phyloP scores from a whole-genome alignment of 139 green algal species.

The Micractinium sp. region DNA sequence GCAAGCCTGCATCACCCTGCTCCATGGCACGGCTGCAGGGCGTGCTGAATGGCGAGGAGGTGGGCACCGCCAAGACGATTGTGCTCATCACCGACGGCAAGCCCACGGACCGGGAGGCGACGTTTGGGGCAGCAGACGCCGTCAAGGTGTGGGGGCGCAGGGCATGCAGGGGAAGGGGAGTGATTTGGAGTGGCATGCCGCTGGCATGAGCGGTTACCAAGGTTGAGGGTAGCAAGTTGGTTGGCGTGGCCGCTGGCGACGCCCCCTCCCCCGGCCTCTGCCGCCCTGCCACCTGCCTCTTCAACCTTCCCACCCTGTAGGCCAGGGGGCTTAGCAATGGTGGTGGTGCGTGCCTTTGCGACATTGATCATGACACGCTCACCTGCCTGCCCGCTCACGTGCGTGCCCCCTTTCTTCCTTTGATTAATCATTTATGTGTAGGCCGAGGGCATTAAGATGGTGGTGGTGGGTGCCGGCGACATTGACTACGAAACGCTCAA shows the following conservation, averaged over 20 bases:
- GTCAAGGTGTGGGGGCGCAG: not conserved
- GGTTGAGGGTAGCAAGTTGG: no score
- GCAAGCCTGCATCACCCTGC: no score
- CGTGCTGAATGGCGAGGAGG: not conserved
- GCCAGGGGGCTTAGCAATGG: no score
- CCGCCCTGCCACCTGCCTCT: no score
- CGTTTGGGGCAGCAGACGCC: not conserved
- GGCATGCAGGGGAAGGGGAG: no score
- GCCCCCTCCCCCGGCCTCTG: no score
- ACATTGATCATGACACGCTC: not conserved
- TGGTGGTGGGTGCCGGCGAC: constrained; percentile 7
- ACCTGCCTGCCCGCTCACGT: not conserved
- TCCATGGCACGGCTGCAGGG: not conserved
- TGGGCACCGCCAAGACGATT: constrained; percentile 4
- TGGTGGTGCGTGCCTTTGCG: not conserved
- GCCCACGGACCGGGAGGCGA: not conserved
- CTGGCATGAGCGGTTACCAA: no score
- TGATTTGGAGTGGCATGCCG: no score
- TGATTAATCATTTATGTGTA: not conserved
- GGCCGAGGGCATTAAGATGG: constrained; percentile 12
- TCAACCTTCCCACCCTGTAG: no score
- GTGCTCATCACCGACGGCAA: constrained; percentile 17
- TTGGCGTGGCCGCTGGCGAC: no score
- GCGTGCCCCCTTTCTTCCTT: not conserved
- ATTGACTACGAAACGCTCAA: constrained; percentile 23